Evolutionary conservation across 1,284 basidiomycete genomes (phyloP), one percentile per base, ranked within the genome.

Genomic region (Ustilago loliicola): DNA sequence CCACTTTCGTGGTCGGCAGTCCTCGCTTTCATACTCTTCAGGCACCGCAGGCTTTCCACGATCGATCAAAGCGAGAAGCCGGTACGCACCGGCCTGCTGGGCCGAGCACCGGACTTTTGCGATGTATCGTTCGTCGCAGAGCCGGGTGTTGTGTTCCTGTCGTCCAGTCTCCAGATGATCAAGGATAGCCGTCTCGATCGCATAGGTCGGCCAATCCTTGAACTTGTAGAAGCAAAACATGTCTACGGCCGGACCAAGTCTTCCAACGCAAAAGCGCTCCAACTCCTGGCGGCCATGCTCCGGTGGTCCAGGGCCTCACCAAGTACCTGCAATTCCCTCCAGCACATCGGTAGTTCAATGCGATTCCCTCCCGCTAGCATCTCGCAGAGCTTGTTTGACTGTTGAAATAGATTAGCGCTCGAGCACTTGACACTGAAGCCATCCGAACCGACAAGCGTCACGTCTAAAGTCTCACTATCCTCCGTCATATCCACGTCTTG

Each of bases 181-280:
- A 2, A 48, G 57, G 32, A 59, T 59, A 5, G 42, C 45, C 13
- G 29, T 50, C 32, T 59, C 57, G 0, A 59, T 15, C 10, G 29
- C 15, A 21, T 42, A 25, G 5, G 30, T 21, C 10, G 30, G 29
- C 57, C 42, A 48, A 25, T 21, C 1, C 10, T 27, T 30, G 30
- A 59, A 36, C 17, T 59, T 45, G 30, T 59, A 59, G 11, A 34
- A 36, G n/a, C 10, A 15, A 25, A 59, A 48, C n/a, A 59, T 21
- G 15, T 59, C 57, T 9, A 59, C 57, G 2, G 42, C 11, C 57
- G 23, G 2, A 59, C 42, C n/a, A 59, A n/a, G 15, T 34, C 19
- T 5, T 21, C 42, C 10, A 48, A 25, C 32, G 3, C 9, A 27
- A 21, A 59, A 3, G n/a, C 45, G 5, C 23, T 7, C 42, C 45